Evolutionary conservation across 768 basidiomycete species (phyloP), one percentile per base, ranked within the genome.

Genomic region (Suillus occidentalis): DNA sequence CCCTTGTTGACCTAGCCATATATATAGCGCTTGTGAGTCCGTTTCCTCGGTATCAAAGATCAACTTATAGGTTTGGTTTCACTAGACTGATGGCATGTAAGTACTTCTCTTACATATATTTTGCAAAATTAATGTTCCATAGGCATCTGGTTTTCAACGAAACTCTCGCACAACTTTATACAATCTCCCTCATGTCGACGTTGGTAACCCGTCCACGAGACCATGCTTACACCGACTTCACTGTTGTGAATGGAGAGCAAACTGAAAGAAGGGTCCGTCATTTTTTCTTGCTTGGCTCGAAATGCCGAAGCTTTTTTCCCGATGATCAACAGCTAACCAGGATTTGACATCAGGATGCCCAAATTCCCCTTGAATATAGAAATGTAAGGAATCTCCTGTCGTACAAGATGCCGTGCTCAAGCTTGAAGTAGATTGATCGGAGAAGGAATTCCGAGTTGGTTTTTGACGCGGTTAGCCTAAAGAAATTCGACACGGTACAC

Each of bases 111-210:
- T 28, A 10, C 49, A 10, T 34, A 10, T n/a, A 13, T 13, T 20
- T 7, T 8, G 6, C 20, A 53, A 37, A 66, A 28, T 28, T 31
- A 63, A 14, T 20, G 22, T 3, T 52, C 36, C 39, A 42, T 34
- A 73, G 73, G 59, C 75, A 75, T 63, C 70, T 77, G 7, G 52
- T 70, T 36, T 78, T 78, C 56, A 74, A 72, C n/a, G 69, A 76
- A 47, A 64, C 76, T 31, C 65, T 78, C 20, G 69, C 77, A 43
- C 79, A 78, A 61, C 67, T 79, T 36, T 79, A 78, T 63, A 77
- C 77, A 0, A 78, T 78, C 63, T 78, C 77, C 6, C 58, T 78
- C 28, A 60, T 78, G 49, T 79, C 78, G 25, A 78, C 74, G 6
- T 52, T 78, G 52, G 74, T 78, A 67, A 64, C 77, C 20, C 73